Base-by-base conservation (phyloP, 768 basidiomycete genomes). In the Suillus decipiens region DNA sequence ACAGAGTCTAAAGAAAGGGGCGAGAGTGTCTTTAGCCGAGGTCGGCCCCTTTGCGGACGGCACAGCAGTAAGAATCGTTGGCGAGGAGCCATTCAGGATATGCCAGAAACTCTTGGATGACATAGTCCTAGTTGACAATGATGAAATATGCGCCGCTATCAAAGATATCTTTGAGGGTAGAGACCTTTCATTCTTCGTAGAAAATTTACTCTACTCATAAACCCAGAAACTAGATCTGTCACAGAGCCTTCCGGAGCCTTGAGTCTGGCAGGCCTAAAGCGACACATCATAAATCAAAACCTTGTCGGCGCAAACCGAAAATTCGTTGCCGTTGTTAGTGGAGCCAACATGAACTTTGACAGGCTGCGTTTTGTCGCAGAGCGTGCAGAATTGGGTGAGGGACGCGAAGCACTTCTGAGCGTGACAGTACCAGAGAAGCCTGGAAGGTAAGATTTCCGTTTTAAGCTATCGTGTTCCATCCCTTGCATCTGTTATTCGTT, bases 291-390 rank as follows among this genome's bases (percentile, higher is more conserved):
- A 39, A 77, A 88, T 63, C 93, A 97, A 75, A 83, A 89, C 59
- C 85, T 99, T 39, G 69, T 95, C 59, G 93, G 92, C 42, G 87
- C 92, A 2, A 83, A 90, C 61, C 93, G 93, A 78, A 88, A 86
- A 62, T 97, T 96, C 67, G 96, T 98, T 36, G 95, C 86, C 6
- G 88, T 98, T 59, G 79, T 99, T 66, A 96, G 93, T 70, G 97
- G 97, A 24, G 97, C 96, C 19, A 99, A 99, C 78, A 97, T 99
- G 93, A 99, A 99, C 78, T 99, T 99, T 76, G 93, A 95, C 71
- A 87, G 96, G 48, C 77, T 99, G 53, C 87, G 97, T 11, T 99
- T 99, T 73, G 96, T 99, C n/a, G 92, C 97, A 22, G 97, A 99
- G 74, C 95, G 97, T 62, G 97, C 97, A 3, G 95, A 98, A 75